Evolutionary conservation across 345 rosid genomes (phyloP).

Genomic region (Psidium friedrichsthalianum): DNA sequence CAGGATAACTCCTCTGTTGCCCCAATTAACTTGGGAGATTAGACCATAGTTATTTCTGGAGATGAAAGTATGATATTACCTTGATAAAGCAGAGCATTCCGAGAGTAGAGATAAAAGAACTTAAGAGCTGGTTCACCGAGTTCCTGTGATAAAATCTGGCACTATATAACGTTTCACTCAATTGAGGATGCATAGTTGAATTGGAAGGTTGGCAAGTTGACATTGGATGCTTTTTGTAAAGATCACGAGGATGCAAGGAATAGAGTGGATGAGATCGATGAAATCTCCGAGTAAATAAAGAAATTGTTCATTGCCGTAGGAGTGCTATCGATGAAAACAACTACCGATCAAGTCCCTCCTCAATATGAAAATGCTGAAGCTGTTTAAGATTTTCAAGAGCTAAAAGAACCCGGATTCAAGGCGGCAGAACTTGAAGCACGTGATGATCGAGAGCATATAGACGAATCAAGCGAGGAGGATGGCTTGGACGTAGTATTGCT

Average conservation of each 20-base stretch:
- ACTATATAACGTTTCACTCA: background rate
- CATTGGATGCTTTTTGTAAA: background rate
- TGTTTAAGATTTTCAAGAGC: background rate
- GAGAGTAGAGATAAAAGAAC: too few species aligned
- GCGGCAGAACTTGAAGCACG: background rate
- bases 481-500: too few species aligned
- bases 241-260: background rate
- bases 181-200: background rate
- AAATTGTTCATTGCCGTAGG: background rate
- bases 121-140: too few species aligned
- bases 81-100: background rate
- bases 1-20: background rate
- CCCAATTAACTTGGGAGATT: background rate
- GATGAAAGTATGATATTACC: background rate
- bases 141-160: too few species aligned
- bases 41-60: background rate
- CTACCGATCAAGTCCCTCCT: fast-evolving
- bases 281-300: too few species aligned
- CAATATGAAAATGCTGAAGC: background rate
- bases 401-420: background rate
- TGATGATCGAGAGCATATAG: background rate
- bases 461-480: too few species aligned
- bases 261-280: background rate
- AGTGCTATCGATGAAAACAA: too few species aligned
- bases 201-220: too few species aligned